phyloP scores from a whole-genome alignment of 2,329 filamentous ascomycete species.

The Pyricularia sp. region DNA sequence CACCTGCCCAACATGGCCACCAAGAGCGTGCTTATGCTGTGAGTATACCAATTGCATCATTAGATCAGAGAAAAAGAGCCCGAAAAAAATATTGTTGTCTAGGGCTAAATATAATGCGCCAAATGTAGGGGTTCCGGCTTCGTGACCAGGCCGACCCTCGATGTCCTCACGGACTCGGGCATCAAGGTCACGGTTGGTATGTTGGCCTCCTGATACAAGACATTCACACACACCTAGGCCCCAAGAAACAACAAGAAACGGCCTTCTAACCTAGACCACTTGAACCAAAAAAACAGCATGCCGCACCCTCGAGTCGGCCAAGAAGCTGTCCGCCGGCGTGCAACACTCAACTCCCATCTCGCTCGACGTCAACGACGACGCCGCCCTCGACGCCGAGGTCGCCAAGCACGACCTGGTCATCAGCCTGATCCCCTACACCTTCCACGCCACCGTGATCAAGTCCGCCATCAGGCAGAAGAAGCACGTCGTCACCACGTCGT shows the following conservation, averaged over 20 bases:
- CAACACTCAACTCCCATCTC: constrained; percentile 67
- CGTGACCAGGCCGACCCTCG: constrained; percentile 55
- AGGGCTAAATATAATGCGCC: constrained; percentile 2
- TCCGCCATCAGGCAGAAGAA: constrained; percentile 89
- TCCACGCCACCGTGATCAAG: constrained; percentile 85
- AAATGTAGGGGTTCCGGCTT: constrained; percentile 32
- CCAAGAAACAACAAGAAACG: background rate
- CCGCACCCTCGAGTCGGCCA: constrained; percentile 66
- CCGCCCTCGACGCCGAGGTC: constrained; percentile 72
- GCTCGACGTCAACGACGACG: constrained; percentile 70
- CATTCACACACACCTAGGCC: background rate
- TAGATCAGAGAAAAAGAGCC: constrained; percentile 2
- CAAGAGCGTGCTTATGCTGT: constrained; percentile 16
- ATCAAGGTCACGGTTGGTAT: constrained; percentile 56
- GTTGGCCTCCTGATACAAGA: constrained; percentile 16
- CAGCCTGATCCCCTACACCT: constrained; percentile 83
- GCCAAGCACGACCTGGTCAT: constrained; percentile 73
- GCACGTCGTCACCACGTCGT: constrained; percentile 90
- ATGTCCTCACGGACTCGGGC: constrained; percentile 51
- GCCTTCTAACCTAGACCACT: constrained; percentile 5
- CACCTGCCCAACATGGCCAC: constrained; percentile 7
- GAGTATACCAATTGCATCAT: background rate
- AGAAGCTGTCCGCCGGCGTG: constrained; percentile 65
- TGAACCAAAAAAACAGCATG: constrained; percentile 47
- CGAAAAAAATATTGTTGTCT: background rate